Conservation (phyloP, 1,139 yeast species). For the Nakaseomyces glabratus region DNA sequence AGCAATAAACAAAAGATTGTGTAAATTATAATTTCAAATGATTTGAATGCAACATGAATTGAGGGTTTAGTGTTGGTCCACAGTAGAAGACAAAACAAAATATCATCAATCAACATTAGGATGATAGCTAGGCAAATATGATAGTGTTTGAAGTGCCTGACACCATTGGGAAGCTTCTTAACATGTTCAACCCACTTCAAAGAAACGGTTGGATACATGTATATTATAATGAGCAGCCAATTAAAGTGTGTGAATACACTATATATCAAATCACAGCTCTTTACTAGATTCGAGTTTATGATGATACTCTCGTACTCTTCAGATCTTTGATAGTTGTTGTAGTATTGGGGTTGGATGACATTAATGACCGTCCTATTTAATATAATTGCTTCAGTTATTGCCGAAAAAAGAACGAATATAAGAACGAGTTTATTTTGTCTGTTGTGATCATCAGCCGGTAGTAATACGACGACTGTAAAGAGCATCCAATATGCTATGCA, state of each 20-base stretch:
- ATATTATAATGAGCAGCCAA: conserved; percentile 5
- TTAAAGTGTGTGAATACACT: conserved; percentile 7
- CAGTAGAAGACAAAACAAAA: conserved; percentile 12
- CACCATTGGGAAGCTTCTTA: too few species aligned
- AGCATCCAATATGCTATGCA: conserved; percentile 18
- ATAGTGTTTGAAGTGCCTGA: too few species aligned
- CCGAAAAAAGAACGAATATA: conserved; percentile 12
- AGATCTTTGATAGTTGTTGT: conserved; percentile 12
- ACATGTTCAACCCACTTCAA: conserved; percentile 4
- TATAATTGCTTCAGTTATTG: conserved; percentile 11
- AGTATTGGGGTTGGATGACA: conserved; percentile 12
- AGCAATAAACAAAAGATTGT: conserved; percentile 15
- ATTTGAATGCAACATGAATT: conserved; percentile 10
- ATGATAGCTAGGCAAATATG: conserved; percentile 4
- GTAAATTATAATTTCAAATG: conserved; percentile 15
- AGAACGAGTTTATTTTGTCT: conserved; percentile 12
- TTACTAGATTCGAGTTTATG: conserved; percentile 6
- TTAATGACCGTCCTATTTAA: conserved; percentile 9
- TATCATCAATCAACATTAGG: conserved; percentile 9
- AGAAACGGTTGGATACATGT: conserved; percentile 6
- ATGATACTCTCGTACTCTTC: conserved; percentile 8
- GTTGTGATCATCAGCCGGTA: conserved; percentile 15
- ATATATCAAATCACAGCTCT: conserved; percentile 6
- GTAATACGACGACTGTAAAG: conserved; percentile 12
- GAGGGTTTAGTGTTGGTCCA: conserved; percentile 11